These are phyloP conservation scores for Hypoxylon sp. DNA, from an alignment of 2,329 filamentous ascomycete species.

Conservation along the genomic window DNA sequence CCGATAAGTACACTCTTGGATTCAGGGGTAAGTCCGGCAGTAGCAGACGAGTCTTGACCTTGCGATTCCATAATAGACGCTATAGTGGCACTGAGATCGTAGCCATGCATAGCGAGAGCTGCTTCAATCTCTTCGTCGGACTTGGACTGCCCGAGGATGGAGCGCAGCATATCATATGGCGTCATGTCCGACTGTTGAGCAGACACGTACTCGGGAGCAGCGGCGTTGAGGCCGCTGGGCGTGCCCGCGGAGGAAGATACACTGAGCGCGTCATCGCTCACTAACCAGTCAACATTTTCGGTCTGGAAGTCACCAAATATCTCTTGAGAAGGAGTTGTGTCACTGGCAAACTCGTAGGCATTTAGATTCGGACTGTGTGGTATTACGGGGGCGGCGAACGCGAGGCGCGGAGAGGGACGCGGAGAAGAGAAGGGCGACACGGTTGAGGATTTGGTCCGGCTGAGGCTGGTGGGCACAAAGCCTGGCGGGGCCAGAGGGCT, in stretches of 20 bases:
- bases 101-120: constrained; percentile 88
- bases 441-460: constrained; percentile 79
- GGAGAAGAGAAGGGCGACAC: constrained; percentile 95
- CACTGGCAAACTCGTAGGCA: constrained; percentile 91
- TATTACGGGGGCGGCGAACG: constrained; percentile 88
- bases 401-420: constrained; percentile 89
- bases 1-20: constrained; percentile 81
- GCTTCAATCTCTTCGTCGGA: constrained; percentile 94
- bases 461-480: constrained; percentile 82
- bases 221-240: constrained; percentile 79
- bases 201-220: constrained; percentile 81
- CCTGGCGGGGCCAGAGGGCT: constrained; percentile 88
- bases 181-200: constrained; percentile 89
- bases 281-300: constrained; percentile 97
- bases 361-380: constrained; percentile 95
- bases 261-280: constrained; percentile 86
- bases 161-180: constrained; percentile 96
- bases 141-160: constrained; percentile 88
- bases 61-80: constrained; percentile 86
- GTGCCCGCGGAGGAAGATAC: constrained; percentile 79
- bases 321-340: constrained; percentile 82
- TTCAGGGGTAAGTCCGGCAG: constrained; percentile 62
- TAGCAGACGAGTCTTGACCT: constrained; percentile 60
- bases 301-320: constrained; percentile 91
- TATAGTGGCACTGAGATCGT: constrained; percentile 93